Conservation (phyloP, 148 eudicot species). For the Rhododendron williamsianum region DNA sequence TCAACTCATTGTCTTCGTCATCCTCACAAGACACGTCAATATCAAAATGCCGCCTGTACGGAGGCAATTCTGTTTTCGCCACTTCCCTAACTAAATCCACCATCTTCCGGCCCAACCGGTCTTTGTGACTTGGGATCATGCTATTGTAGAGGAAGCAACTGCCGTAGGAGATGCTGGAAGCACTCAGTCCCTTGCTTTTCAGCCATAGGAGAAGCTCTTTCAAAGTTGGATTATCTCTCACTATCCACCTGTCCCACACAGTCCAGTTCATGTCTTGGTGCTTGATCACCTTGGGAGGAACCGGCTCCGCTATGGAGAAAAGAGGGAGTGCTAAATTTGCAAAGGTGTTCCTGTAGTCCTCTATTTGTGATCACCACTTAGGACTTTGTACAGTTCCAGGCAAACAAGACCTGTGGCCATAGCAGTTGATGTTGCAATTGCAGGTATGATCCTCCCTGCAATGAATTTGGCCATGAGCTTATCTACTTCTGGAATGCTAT, state of each 20-base stretch:
- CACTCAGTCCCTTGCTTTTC: conserved; percentile 54
- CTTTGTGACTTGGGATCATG: conserved; percentile 73
- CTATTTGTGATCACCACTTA: conserved; percentile 61
- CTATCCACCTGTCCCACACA: conserved; percentile 81
- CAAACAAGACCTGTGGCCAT: conserved; percentile 91
- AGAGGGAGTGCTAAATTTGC: conserved; percentile 85
- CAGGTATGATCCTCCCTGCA: conserved; percentile 93
- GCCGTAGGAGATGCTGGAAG: conserved; percentile 74
- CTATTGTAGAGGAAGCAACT: conserved; percentile 68
- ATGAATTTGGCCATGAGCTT: conserved; percentile 83
- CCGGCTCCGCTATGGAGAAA: conserved; percentile 87
- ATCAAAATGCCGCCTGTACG: conserved; percentile 66
- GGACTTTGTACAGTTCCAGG: conserved; percentile 83
- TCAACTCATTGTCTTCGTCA: conserved; percentile 74
- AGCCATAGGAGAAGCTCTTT: conserved; percentile 65
- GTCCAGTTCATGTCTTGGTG: conserved; percentile 82
- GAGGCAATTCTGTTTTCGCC: conserved; percentile 76
- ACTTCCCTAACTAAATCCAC: conserved; percentile 68
- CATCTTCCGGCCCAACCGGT: conserved; percentile 65
- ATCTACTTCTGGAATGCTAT: conserved; percentile 87
- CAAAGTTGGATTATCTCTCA: conserved; percentile 60
- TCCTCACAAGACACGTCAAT: conserved; percentile 83
- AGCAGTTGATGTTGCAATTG: conserved; percentile 84
- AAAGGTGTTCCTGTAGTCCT: conserved; percentile 82
- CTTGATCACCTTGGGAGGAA: conserved; percentile 71